phyloP scores from a whole-genome alignment of 768 basidiomycete species.

The Gautieria morchelliformis region DNA sequence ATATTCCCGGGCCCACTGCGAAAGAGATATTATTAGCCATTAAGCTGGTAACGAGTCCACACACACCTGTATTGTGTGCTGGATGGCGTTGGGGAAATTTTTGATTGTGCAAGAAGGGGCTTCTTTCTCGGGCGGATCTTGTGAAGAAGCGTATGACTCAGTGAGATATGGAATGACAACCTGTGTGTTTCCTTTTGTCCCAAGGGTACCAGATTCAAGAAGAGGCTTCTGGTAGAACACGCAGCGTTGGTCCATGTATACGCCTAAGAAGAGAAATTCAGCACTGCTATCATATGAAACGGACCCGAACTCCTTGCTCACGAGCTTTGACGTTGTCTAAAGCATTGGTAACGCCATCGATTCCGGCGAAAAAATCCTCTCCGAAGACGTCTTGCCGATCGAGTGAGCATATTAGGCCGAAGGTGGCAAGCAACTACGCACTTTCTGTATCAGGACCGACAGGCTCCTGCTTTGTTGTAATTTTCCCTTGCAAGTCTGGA shows the following conservation, averaged over 20 bases:
- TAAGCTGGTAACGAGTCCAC: background rate
- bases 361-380: conserved; percentile 74
- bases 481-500: conserved; percentile 77
- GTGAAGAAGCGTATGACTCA: conserved; percentile 94
- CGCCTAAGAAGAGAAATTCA: conserved; percentile 36
- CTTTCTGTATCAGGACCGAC: conserved; percentile 92
- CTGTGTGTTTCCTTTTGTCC: conserved; percentile 96
- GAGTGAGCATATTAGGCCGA: conserved; percentile 10
- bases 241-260: conserved; percentile 98
- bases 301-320: conserved; percentile 29
- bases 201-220: conserved; percentile 94
- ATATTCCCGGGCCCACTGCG: conserved; percentile 84
- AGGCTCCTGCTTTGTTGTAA: conserved; percentile 81
- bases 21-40: background rate
- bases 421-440: conserved; percentile 29
- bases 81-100: conserved; percentile 97
- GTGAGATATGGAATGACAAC: conserved; percentile 90
- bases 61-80: conserved; percentile 90
- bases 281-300: background rate
- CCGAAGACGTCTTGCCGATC: conserved; percentile 63
- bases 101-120: conserved; percentile 96
- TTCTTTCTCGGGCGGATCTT: conserved; percentile 98
- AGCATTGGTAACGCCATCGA: conserved; percentile 96
- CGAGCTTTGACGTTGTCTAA: conserved; percentile 95
- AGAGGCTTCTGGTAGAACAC: conserved; percentile 94